Conservation (phyloP, 2,329 filamentous ascomycete species). For the Ilyonectria destructans region DNA sequence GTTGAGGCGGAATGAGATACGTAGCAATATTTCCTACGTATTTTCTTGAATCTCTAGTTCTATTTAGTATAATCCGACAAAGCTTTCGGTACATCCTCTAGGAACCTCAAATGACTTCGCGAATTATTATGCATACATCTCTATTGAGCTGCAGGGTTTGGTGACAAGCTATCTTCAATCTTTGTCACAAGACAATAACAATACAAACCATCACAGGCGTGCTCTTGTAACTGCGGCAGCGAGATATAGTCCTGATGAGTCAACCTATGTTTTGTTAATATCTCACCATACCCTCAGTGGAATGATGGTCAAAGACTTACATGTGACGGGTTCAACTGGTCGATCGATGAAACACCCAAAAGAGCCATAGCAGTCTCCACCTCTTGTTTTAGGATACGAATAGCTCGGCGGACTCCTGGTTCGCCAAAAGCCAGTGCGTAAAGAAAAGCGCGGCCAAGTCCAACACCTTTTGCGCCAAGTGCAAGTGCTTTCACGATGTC, state of each 20-base stretch:
- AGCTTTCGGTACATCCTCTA: too few relatives aligned
- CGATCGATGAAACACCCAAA: slow-evolving; percentile 4
- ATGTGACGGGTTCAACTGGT: slow-evolving; percentile 14
- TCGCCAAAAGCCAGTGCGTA: slow-evolving; percentile 18
- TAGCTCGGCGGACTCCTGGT: slow-evolving; percentile 2
- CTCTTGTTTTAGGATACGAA: slow-evolving; percentile 10
- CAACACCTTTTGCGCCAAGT: slow-evolving; percentile 25
- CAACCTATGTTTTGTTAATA: not conserved
- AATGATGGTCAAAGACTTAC: not conserved
- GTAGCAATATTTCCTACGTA: too few relatives aligned
- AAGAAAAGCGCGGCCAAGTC: slow-evolving; percentile 22
- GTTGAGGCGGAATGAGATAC: too few relatives aligned
- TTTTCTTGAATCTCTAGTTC: too few relatives aligned
- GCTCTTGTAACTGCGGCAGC: not conserved
- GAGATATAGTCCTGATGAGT: not conserved
- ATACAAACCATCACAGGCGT: not conserved
- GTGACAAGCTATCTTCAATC: too few relatives aligned
- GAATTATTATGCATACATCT: too few relatives aligned
- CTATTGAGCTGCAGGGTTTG: too few relatives aligned
- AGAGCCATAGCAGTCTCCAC: slow-evolving; percentile 16
- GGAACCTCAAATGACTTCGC: too few relatives aligned
- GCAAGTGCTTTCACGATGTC: slow-evolving; percentile 30
- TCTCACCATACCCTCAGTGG: not conserved
- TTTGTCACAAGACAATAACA: too few relatives aligned
- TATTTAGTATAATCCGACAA: too few relatives aligned